Base-by-base conservation (phyloP, 371 early-diverging fungal species). In the Nematocida parisii region DNA sequence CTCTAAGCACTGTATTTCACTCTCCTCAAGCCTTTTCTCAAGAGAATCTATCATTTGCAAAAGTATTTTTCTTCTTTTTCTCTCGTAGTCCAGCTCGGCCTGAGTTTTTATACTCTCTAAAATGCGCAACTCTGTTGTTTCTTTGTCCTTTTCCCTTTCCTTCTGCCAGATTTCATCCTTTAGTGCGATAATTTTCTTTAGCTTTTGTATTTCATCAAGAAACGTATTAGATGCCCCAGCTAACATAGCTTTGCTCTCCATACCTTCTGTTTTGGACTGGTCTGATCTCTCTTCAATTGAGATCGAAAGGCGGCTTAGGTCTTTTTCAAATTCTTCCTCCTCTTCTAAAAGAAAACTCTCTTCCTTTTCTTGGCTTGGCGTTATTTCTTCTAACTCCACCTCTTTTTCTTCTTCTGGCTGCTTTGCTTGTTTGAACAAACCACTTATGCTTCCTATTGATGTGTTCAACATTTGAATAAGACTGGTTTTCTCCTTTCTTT, bases 401-500 rank as follows among this genome's bases (percentile, higher is more conserved):
- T 70, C 80, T 44, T 64, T 44, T 33, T 42, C 13, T 42, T 11
- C 60, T 22, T 11, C 22, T 7, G 11, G 58, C 5, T 77, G 72
- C 45, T 77, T 77, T 60, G 70, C 71, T 13, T 47, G n/a, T 40
- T 77, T 77, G 45, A 77, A 77, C 7, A 77, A 52, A 3, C 80
- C 80, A 40, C 80, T 77, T 47, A 77, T 42, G 55, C 45, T 77
- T 27, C 80, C 80, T 13, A 77, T 77, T 27, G 80, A 77, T 39
- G 80, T 77, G 57, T 77, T 77, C 24, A 77, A 62, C 80, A 77
- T 77, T 60, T 61, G 60, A 44, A 77, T 66, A n/a, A 77, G n/a
- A 39, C 70, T 56, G 13, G 75, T 77, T 70, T 47, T 77, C 57
- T 77, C 80, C 47, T 77, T 57, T 66, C 66, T 68, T n/a, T 18